Base-by-base conservation (phyloP, 2,329 filamentous ascomycete genomes). In the Lachnellula subtilissima region DNA sequence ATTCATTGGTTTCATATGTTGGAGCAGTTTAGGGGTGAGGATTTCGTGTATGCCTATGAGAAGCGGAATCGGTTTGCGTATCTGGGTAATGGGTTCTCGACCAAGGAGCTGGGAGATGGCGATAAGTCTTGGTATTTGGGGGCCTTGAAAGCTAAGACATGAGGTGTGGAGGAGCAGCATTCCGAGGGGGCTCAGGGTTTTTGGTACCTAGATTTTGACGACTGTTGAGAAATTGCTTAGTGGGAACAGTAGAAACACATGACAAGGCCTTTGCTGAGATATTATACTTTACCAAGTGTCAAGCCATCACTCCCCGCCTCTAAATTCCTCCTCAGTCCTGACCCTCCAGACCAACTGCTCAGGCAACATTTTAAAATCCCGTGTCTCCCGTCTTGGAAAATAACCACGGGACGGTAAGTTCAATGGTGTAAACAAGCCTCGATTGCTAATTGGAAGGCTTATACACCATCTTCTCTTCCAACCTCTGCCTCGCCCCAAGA, bases 401-500 rank as follows among this genome's bases (percentile, higher is more conserved):
- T 40, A 2, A 40, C 14, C 1, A 12, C 14, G 3, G 12, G 5
- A 40, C 14, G 14, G 37, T 11, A 40, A 6, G 4, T 12, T 11
- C 5, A 17, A 12, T 40, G 14, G 17, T 40, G 37, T 40, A 40
- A 40, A 40, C 4, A 17, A 40, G 4, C 37, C 14, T 40, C 4
- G 7, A 50, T 97, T 78, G 62, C 89, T 95, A 65, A 96, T 84
- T 73, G 96, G 92, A 45, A 96, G 78, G 4, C 91, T 91, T 49
- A 88, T 51, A 60, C 19, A 45, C 42, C 5, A 19, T 42, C 43
- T 23, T 52, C 50, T 50, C 50, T 40, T 52, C 48, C 50, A 57
- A 45, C 17, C 36, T 37, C 48, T 36, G 48, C 19, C 37, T n/a
- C 2, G 32, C 52, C 14, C 59, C 73, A n/a, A 71, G 74, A 36